These are phyloP conservation scores for Berkeleyomyces basicola DNA, from an alignment of 2,329 filamentous ascomycete genomes.

Conservation along the genomic window DNA sequence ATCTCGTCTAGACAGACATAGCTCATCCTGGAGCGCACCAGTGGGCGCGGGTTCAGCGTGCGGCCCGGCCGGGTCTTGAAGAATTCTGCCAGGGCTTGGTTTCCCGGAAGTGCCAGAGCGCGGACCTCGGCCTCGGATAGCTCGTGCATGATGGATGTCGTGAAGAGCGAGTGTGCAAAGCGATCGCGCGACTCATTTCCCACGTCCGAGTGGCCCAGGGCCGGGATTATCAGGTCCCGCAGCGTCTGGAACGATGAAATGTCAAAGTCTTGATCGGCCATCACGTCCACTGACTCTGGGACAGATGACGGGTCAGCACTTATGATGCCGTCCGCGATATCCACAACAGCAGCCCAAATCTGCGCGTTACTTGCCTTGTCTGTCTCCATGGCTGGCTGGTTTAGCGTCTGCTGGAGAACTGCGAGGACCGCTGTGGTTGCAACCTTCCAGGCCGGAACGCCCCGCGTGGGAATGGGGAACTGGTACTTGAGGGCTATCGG, in stretches of 20 bases:
- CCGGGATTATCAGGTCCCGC: conserved; percentile 54
- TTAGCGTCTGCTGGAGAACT: conserved; percentile 50
- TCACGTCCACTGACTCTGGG: conserved; percentile 23
- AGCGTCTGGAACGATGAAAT: conserved; percentile 55
- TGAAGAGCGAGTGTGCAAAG: conserved; percentile 64
- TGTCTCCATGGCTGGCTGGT: conserved; percentile 29
- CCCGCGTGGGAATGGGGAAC: conserved; percentile 56
- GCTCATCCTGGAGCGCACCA: conserved; percentile 51
- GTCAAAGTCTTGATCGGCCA: conserved; percentile 64
- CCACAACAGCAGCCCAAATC: conserved; percentile 56
- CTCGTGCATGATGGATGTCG: conserved; percentile 63
- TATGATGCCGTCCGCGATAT: conserved; percentile 51
- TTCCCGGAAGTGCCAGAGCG: conserved; percentile 18
- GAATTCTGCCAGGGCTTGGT: conserved; percentile 27
- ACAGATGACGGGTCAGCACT: conserved; percentile 35
- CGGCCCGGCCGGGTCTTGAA: conserved; percentile 52
- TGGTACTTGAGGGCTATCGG: conserved; percentile 68
- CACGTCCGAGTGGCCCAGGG: conserved; percentile 49
- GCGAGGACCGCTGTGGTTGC: conserved; percentile 56
- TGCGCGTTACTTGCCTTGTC: conserved; percentile 28
- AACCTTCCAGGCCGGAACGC: conserved; percentile 58
- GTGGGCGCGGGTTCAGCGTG: conserved; percentile 51
- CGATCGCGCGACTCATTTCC: conserved; percentile 48
- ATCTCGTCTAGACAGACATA: conserved; percentile 72
- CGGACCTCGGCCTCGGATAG: conserved; percentile 29